Percentiles rank a stretch among this genome's conserved stretches.
phyloP scores from a whole-genome alignment of 2,329 filamentous ascomycete species.

The Thelonectria discophora region DNA sequence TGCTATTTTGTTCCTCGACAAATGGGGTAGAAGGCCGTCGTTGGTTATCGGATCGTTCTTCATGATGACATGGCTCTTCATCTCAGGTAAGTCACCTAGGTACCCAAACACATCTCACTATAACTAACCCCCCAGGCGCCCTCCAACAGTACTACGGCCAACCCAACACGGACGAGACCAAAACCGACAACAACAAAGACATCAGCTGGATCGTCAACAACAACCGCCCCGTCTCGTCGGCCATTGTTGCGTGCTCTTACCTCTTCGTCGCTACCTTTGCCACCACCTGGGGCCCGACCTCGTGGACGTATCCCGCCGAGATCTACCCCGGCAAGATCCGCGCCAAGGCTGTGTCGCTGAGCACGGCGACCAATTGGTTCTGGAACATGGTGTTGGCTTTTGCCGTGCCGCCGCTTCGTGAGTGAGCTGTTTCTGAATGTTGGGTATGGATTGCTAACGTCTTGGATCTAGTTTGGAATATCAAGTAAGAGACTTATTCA shows the following conservation, averaged over 20 bases:
- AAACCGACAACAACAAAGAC: slow-evolving; percentile 52
- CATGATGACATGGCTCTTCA: slow-evolving; percentile 70
- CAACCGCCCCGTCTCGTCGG: slow-evolving; percentile 64
- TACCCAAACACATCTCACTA: no score
- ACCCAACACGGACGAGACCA: slow-evolving; percentile 52
- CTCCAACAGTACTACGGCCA: slow-evolving; percentile 69
- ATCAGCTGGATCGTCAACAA: slow-evolving; percentile 67
- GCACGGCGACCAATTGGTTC: slow-evolving; percentile 50
- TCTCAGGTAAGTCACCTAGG: slow-evolving; percentile 60
- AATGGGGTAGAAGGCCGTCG: slow-evolving; percentile 64
- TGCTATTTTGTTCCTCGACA: slow-evolving; percentile 68
- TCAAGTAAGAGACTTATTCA: slow-evolving; percentile 51
- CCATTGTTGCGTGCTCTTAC: slow-evolving; percentile 70
- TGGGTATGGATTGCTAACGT: slow-evolving; percentile 5
- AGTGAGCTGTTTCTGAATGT: slow-evolving; percentile 39
- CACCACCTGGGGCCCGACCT: slow-evolving; percentile 54
- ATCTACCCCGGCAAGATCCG: slow-evolving; percentile 54
- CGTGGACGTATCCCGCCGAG: slow-evolving; percentile 60
- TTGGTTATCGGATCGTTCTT: slow-evolving; percentile 64
- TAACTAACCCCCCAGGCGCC: slow-evolving; percentile 46
- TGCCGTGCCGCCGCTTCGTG: slow-evolving; percentile 56
- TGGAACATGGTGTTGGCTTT: slow-evolving; percentile 47
- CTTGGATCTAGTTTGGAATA: slow-evolving; percentile 49
- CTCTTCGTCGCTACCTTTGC: slow-evolving; percentile 62
- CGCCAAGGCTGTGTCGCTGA: slow-evolving; percentile 55